Conservation (phyloP, 139 green algal genomes). For the Bryopsis sp. region DNA sequence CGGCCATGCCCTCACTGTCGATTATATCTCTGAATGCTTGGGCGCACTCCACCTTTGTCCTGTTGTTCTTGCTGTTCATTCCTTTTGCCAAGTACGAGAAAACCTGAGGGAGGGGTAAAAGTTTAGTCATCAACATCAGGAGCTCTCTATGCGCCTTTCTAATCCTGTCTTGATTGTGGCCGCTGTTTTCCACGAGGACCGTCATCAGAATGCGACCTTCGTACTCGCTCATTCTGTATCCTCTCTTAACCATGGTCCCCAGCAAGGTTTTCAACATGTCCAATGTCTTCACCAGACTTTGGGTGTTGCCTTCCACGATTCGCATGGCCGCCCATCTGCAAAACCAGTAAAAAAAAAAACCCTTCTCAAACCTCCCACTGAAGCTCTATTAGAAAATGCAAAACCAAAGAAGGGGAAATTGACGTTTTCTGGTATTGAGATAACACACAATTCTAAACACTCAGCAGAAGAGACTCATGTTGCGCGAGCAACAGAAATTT, state of each 20-base stretch:
- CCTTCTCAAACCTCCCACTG: too few relatives aligned
- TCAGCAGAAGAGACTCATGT: neutral
- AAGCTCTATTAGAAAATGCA: too few relatives aligned
- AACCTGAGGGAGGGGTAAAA: conserved; percentile 43
- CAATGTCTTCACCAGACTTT: conserved; percentile 56
- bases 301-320: conserved; percentile 18
- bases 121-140: conserved; percentile 35
- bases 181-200: conserved; percentile 84
- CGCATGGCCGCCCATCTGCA: conserved; percentile 19
- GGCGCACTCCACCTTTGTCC: conserved; percentile 73
- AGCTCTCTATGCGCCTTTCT: conserved; percentile 62
- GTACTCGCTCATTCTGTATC: conserved; percentile 60
- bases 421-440: too few relatives aligned
- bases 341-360: too few relatives aligned
- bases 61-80: conserved; percentile 81
- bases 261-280: conserved; percentile 57
- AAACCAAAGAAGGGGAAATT: too few relatives aligned
- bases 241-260: conserved; percentile 28
- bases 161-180: conserved; percentile 73
- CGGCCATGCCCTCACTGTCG: conserved; percentile 40
- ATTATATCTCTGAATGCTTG: conserved; percentile 68
- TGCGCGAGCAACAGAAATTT: neutral
- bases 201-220: conserved; percentile 83
- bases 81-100: conserved; percentile 45
- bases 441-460: neutral